phyloP scores from a whole-genome alignment of 257 asterid species.

The Handroanthus guayacan region DNA sequence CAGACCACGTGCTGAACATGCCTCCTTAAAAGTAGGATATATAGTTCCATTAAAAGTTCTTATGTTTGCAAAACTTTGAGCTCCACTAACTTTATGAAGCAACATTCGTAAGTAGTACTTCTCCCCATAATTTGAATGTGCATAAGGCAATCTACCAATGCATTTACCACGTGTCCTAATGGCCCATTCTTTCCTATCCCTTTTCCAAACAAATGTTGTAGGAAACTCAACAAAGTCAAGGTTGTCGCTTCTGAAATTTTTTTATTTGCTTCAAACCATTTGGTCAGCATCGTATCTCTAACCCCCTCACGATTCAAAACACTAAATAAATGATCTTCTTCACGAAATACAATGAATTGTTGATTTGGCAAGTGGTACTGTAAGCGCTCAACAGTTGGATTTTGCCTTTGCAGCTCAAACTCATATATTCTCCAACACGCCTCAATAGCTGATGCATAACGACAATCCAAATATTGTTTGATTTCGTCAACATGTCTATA shows the following conservation, averaged over 20 bases:
- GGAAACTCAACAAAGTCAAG: too few species aligned
- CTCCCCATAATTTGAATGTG: neutral
- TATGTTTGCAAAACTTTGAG: constrained; percentile 16
- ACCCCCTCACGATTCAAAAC: neutral
- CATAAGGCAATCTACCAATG: neutral
- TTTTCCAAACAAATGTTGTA: too few species aligned
- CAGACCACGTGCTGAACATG: neutral
- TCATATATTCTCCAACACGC: too few species aligned
- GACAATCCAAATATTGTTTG: too few species aligned
- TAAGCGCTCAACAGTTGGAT: too few species aligned
- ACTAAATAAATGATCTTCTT: neutral
- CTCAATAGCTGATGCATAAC: too few species aligned
- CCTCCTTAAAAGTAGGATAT: neutral
- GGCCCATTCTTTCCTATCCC: too few species aligned
- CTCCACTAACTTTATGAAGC: neutral
- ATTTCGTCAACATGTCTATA: too few species aligned
- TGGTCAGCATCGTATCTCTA: constrained; percentile 15
- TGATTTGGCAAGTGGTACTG: too few species aligned
- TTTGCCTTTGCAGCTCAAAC: too few species aligned
- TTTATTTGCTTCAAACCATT: constrained; percentile 22
- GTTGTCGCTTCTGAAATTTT: neutral
- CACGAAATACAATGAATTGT: neutral
- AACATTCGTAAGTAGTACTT: neutral
- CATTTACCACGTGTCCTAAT: neutral
- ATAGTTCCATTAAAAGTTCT: constrained; percentile 15